phyloP scores from a whole-genome alignment of 2,329 filamentous ascomycete species.

The Aspergillus sclerotialis region DNA sequence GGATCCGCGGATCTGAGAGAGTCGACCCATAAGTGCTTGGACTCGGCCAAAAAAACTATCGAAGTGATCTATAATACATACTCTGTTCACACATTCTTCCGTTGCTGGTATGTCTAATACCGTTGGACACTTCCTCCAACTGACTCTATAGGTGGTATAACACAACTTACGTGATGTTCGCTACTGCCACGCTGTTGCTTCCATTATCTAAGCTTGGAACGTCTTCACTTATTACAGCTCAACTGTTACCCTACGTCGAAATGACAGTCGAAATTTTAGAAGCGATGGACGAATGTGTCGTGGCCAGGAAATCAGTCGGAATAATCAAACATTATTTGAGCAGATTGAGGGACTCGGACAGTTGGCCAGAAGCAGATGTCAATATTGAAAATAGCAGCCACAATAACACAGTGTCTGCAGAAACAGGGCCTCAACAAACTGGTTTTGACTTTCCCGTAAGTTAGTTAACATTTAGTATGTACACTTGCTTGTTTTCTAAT shows the following conservation, averaged over 20 bases:
- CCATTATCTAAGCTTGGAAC: conserved; percentile 25
- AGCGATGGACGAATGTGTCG: conserved; percentile 36
- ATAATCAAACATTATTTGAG: conserved; percentile 27
- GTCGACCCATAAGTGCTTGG: conserved; percentile 30
- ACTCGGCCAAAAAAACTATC: conserved; percentile 34
- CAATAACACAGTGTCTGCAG: conserved; percentile 5
- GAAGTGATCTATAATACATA: conserved; percentile 35
- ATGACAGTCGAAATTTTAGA: conserved; percentile 35
- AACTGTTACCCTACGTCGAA: conserved; percentile 24
- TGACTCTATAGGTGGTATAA: conserved; percentile 33
- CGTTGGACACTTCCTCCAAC: background rate
- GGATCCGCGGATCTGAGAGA: conserved; percentile 20
- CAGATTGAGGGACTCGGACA: conserved; percentile 18
- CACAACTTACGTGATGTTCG: conserved; percentile 36
- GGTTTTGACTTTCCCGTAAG: conserved; percentile 23
- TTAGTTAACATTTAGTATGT: too few species aligned
- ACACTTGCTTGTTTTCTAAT: too few species aligned
- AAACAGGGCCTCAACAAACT: conserved; percentile 6
- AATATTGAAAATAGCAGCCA: background rate
- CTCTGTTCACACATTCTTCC: conserved; percentile 33
- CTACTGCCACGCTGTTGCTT: conserved; percentile 31
- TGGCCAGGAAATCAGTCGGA: conserved; percentile 33
- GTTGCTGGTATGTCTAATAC: conserved; percentile 28
- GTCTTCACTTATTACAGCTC: conserved; percentile 21
- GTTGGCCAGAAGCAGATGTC: too few species aligned